Percentiles rank a stretch among this genome's conserved stretches.
These are phyloP conservation scores for Ceratocystis variospora DNA, from an alignment of 2,329 filamentous ascomycete genomes.

Conservation along the genomic window DNA sequence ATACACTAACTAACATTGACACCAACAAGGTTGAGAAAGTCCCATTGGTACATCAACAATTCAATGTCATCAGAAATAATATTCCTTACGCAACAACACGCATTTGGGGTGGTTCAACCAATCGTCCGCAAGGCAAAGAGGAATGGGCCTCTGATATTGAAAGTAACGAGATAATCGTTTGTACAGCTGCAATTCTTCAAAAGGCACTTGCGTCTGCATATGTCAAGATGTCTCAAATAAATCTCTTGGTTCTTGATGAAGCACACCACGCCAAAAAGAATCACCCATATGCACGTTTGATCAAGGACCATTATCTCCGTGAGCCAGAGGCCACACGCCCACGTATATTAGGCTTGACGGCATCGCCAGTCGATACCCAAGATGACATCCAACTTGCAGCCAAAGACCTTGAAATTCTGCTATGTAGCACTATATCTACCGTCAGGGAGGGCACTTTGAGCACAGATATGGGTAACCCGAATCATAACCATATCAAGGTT, in stretches of 20 bases:
- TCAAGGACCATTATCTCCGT: slow-evolving; percentile 68
- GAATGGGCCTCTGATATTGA: slow-evolving; percentile 41
- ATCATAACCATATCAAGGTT: slow-evolving; percentile 38
- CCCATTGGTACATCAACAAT: slow-evolving; percentile 79
- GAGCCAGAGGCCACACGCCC: slow-evolving; percentile 41
- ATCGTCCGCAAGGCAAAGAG: slow-evolving; percentile 28
- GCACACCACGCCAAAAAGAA: slow-evolving; percentile 93
- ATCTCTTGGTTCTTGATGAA: slow-evolving; percentile 87
- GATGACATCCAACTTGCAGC: slow-evolving; percentile 58
- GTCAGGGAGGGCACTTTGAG: slow-evolving; percentile 32
- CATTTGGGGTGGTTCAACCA: slow-evolving; percentile 57
- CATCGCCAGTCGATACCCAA: slow-evolving; percentile 80
- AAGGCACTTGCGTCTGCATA: slow-evolving; percentile 68
- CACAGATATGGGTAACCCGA: slow-evolving; percentile 21
- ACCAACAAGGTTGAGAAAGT: slow-evolving; percentile 59
- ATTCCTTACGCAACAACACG: slow-evolving; percentile 60
- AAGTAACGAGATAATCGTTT: slow-evolving; percentile 73
- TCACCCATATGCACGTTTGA: slow-evolving; percentile 78
- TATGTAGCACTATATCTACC: slow-evolving; percentile 76
- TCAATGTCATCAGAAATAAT: slow-evolving; percentile 66
- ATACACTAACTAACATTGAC: background rate
- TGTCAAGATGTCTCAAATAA: slow-evolving; percentile 68
- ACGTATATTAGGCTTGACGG: slow-evolving; percentile 89
- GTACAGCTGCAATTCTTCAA: slow-evolving; percentile 76
- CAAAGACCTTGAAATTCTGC: slow-evolving; percentile 56